Percentiles rank a stretch among this genome's conserved stretches.
Conservation (phyloP, 2,329 filamentous ascomycete genomes). For the Aspergillus sp. region DNA sequence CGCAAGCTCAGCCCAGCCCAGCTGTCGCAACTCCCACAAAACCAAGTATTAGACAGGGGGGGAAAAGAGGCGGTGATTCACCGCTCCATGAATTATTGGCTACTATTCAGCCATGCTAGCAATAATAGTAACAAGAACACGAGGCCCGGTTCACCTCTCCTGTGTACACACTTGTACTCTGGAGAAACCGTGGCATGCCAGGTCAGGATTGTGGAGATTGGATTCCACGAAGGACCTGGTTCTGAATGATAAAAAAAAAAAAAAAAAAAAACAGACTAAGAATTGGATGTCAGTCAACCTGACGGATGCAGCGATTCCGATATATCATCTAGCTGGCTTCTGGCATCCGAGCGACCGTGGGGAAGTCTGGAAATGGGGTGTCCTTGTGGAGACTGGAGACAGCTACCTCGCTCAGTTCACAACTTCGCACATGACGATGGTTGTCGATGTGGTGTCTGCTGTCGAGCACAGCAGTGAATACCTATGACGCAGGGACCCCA, state of each 20-base stretch:
- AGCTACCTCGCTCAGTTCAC: no score
- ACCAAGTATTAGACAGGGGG: neutral
- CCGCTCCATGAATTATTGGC: conserved; percentile 18
- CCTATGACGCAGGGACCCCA: neutral
- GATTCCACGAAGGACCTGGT: neutral
- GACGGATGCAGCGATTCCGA: neutral
- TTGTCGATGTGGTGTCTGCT: neutral
- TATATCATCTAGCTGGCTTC: neutral
- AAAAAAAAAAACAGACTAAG: no score
- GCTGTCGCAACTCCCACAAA: no score
- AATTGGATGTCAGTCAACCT: neutral
- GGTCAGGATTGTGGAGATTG: neutral
- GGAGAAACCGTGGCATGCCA: neutral
- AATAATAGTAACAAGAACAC: neutral
- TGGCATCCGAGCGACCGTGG: neutral
- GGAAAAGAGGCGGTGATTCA: conserved; percentile 22
- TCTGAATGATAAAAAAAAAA: no score
- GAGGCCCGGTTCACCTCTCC: neutral
- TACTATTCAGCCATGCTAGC: conserved; percentile 9
- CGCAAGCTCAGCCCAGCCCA: no score
- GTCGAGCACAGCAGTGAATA: neutral
- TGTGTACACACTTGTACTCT: neutral
- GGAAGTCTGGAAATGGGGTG: no score
- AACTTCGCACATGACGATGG: neutral
- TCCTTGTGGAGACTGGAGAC: no score